A percentile compares a stretch with the other conserved stretches of the same genome.
Conservation (phyloP, 352 stramenopile species). For the Aphanomyces stellatus region DNA sequence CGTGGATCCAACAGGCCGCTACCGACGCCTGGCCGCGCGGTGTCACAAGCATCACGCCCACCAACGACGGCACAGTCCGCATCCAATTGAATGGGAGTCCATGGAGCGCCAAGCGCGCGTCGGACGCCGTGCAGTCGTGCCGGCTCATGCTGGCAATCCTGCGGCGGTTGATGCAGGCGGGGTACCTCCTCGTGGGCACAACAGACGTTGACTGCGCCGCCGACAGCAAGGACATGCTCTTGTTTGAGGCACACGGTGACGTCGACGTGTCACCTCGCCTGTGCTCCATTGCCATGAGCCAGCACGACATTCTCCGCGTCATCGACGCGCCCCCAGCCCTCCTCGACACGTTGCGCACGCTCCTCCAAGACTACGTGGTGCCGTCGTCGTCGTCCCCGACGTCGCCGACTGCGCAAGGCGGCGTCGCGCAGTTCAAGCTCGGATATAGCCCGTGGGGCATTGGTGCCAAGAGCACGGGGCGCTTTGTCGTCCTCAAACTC, state of each 20-base stretch:
- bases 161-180: not conserved
- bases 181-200: not conserved
- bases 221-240: not conserved
- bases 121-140: not conserved
- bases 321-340: not conserved
- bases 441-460: not conserved
- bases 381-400: too few species aligned
- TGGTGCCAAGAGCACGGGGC: not conserved
- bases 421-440: not conserved
- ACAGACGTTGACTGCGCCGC: not conserved
- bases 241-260: not conserved
- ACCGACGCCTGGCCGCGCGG: not conserved
- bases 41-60: not conserved
- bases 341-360: not conserved
- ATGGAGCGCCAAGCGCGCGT: not conserved
- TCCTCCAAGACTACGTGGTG: not conserved
- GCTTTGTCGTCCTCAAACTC: not conserved
- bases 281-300: not conserved
- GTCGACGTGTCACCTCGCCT: not conserved
- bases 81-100: not conserved
- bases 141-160: not conserved
- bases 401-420: too few species aligned
- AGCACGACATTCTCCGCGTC: not conserved
- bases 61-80: not conserved
- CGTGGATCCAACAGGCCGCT: not conserved